Conservation (phyloP, 345 rosid genomes). For the Boechera stricta region DNA sequence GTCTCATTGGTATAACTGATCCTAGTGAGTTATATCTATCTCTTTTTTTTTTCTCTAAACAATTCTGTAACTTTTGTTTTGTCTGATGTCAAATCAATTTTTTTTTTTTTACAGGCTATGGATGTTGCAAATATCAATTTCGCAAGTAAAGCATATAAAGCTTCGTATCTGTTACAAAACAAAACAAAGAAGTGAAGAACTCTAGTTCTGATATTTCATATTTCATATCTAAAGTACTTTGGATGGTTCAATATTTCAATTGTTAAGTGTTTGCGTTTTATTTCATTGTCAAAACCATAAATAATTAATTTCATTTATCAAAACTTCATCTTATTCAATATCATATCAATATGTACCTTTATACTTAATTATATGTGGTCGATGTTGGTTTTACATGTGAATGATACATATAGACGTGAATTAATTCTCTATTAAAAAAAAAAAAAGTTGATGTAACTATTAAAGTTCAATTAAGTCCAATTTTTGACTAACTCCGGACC, state of each 20-base stretch:
- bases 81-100: background rate
- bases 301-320: background rate
- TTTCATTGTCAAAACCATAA: background rate
- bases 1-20: conserved; percentile 25
- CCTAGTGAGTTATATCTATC: conserved; percentile 37
- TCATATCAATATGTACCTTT: too few relatives aligned
- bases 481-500: too few relatives aligned
- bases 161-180: background rate
- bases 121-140: conserved; percentile 15
- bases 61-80: background rate
- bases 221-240: background rate
- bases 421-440: too few relatives aligned
- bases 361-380: too few relatives aligned
- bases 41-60: background rate
- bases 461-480: too few relatives aligned
- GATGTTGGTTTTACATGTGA: too few relatives aligned
- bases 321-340: background rate
- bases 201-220: background rate
- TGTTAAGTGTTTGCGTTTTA: background rate
- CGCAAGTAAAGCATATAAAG: background rate
- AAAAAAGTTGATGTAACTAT: too few relatives aligned
- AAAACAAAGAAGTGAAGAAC: background rate
- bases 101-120: conserved; percentile 15
- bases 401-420: too few relatives aligned
- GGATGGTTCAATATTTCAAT: background rate